A percentile compares a stretch with the other conserved stretches of the same genome.
phyloP scores from a whole-genome alignment of 768 basidiomycete species.

The Fibroporia radiculosa region DNA sequence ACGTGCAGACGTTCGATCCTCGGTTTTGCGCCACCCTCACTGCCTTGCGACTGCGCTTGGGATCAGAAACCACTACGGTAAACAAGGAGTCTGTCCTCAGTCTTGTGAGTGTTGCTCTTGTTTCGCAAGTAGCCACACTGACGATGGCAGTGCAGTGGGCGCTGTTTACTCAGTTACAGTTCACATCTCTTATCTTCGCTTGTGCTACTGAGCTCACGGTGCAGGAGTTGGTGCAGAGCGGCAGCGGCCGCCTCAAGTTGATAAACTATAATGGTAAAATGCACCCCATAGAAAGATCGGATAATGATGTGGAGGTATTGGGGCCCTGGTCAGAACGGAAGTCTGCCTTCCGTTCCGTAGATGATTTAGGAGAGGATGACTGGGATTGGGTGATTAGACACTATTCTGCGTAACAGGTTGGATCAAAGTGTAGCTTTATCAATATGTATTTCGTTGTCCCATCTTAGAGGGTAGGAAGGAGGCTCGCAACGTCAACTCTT shows the following conservation, averaged over 20 bases:
- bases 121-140: background rate
- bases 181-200: background rate
- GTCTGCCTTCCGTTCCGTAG: conserved; percentile 6
- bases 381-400: conserved; percentile 12
- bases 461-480: too few species aligned
- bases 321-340: conserved; percentile 5
- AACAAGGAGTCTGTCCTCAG: background rate
- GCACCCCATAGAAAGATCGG: background rate
- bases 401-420: background rate
- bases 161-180: background rate
- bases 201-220: background rate
- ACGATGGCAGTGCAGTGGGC: background rate
- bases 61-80: background rate
- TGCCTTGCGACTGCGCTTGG: background rate
- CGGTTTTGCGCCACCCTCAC: background rate
- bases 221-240: background rate
- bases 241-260: background rate
- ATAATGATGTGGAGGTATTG: background rate
- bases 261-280: background rate
- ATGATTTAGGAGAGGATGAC: conserved; percentile 10
- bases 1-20: too few species aligned
- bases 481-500: too few species aligned
- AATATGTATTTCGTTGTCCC: too few species aligned
- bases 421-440: background rate
- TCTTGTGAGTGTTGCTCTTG: background rate